Base-by-base conservation (phyloP, 2,329 filamentous ascomycete species). In the Trichothecium roseum region DNA sequence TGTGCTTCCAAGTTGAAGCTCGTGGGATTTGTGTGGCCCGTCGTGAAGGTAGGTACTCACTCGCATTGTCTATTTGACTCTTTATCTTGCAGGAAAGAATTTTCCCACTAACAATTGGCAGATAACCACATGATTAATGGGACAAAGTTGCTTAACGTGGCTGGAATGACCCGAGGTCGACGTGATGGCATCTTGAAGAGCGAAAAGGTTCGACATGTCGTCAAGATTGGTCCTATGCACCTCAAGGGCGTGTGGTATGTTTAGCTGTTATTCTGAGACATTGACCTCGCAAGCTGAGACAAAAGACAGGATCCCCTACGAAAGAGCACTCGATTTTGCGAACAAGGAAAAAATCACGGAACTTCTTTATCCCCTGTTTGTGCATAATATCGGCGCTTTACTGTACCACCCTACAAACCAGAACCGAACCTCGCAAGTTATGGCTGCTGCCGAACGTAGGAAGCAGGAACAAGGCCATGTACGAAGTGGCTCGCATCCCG, bases 261-360 rank as follows among this genome's bases (percentile, higher is more conserved):
- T 39, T n/a, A 30, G n/a, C 28, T 36, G 24, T 37, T 34, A 14
- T 18, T 34, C 18, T 43, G 34, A 49, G 38, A 45, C 45, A 48
- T 17, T n/a, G 28, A 27, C 31, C 26, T 27, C 32, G 34, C 30
- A 29, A 26, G 37, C 55, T 56, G 46, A 46, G 39, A 57, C 42
- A 43, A 44, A 44, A 40, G 33, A 14, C 48, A 95, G 88, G 88
- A 98, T 98, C 51, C 91, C 91, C 2, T 96, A 94, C 50, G 91
- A 96, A 49, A 81, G 91, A 45, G 91, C 91, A n/a, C 66, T 98
- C 36, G 91, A 96, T 51, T 96, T 98, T 56, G 91, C 91, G 45
- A 98, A 98, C 67, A 96, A 95, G 71, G 91, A 98, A 62, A 96
- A 96, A 65, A 98, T 96, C 44, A 96, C 91, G 0, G 89, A 96